Evolutionary conservation across 2,329 filamentous ascomycete genomes (phyloP), one percentile per base, ranked within the genome.

Genomic region (Fusarium nygamai): DNA sequence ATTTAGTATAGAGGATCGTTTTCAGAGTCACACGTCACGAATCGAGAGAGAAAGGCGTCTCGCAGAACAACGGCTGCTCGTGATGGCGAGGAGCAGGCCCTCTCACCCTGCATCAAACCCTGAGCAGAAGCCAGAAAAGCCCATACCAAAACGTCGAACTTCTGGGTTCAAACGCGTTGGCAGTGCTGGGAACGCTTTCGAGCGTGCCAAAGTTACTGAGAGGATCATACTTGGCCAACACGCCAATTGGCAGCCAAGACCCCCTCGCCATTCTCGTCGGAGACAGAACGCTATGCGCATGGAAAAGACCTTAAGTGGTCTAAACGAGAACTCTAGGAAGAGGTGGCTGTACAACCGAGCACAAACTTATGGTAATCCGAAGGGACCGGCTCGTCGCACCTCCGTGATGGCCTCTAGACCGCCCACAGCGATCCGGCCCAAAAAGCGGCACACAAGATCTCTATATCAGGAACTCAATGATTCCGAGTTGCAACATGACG

Each of bases 161-260:
- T 19, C 6, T 19, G 33, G 6, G 20, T 22, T 11, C 11, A 43
- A 19, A 17, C 16, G 19, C 39, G 41, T 58, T 53, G 31, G 17
- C 19, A 71, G 69, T 36, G 61, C n/a, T 36, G 69, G 67, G 17
- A 8, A 34, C 14, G 29, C 27, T 36, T 71, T 71, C n/a, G 65
- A 69, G 19, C 8, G 11, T 36, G 56, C 56, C 33, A 24, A 19
- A 34, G 56, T 20, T 17, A 17, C 12, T 17, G 27, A 20, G 14
- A 41, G 14, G 24, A 31, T 14, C 22, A 6, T 14, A 36, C 19
- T 31, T n/a, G n/a, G 5, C 27, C 13, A 24, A 58, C 33, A 27
- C 3, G 16, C 13, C 20, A 22, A 34, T 60, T 13, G 27, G 20
- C 22, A 29, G 20, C 22, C 43, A 38, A 29, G 19, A 38, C 17